These are phyloP conservation scores for Trametes pubescens DNA, from an alignment of 1,284 basidiomycete species.

Conservation along the genomic window DNA sequence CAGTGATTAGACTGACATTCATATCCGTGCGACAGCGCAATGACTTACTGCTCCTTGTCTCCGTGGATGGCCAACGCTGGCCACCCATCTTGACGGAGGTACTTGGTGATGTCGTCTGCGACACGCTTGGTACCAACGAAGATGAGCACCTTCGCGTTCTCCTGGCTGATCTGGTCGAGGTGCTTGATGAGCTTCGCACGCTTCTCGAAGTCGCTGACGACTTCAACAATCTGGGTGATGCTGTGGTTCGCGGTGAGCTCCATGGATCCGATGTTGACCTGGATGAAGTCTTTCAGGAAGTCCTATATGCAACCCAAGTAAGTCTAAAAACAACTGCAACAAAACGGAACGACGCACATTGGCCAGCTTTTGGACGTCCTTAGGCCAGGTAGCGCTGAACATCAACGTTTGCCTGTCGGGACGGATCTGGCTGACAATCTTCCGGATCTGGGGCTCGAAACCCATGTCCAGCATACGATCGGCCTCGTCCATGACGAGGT, in stretches of 20 bases:
- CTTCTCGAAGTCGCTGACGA: conserved; percentile 99
- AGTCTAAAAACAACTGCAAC: neutral
- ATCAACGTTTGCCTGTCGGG: conserved; percentile 96
- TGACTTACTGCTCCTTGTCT: conserved; percentile 92
- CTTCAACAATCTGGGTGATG: conserved; percentile 95
- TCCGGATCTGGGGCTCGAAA: conserved; percentile 99
- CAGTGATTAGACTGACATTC: conserved; percentile 27
- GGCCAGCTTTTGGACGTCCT: conserved; percentile 98
- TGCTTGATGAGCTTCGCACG: conserved; percentile 96
- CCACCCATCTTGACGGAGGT: conserved; percentile 97
- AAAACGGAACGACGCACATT: conserved; percentile 55
- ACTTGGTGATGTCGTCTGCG: conserved; percentile 98
- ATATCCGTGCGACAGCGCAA: conserved; percentile 3
- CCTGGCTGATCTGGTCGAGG: conserved; percentile 94
- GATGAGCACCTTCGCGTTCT: conserved; percentile 99
- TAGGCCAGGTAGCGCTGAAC: conserved; percentile 99
- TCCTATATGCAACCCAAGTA: conserved; percentile 59
- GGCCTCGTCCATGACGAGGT: conserved; percentile 99
- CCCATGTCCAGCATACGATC: conserved; percentile 99
- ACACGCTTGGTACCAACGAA: conserved; percentile 98
- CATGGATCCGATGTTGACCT: conserved; percentile 99
- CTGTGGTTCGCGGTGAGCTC: conserved; percentile 99
- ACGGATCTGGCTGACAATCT: conserved; percentile 96
- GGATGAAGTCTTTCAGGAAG: conserved; percentile 95
- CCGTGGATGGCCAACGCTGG: conserved; percentile 98